These are phyloP conservation scores for Viridothelium virens DNA, from an alignment of 495 filamentous ascomycete species.

Conservation along the genomic window DNA sequence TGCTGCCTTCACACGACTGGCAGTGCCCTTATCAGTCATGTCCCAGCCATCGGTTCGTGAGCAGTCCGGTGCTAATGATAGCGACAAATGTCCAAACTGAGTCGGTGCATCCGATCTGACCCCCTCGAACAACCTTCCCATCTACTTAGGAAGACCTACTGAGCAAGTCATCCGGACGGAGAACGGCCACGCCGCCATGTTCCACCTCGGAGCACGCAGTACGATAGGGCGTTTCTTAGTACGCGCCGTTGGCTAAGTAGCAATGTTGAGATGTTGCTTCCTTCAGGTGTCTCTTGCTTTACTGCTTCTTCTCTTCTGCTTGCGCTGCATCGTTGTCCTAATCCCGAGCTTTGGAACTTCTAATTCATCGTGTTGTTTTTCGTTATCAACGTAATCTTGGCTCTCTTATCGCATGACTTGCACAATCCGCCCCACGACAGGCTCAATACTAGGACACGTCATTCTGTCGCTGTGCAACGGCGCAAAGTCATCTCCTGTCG, in stretches of 20 bases:
- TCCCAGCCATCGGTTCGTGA: background rate
- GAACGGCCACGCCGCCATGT: too few species aligned
- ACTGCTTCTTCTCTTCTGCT: background rate
- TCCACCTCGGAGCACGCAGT: background rate
- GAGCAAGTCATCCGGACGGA: too few species aligned
- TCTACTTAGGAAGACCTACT: too few species aligned
- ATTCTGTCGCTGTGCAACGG: background rate
- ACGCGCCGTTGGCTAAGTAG: too few species aligned
- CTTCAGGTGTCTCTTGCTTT: background rate
- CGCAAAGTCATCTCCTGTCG: background rate
- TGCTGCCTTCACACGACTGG: background rate
- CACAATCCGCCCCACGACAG: background rate
- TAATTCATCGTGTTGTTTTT: background rate
- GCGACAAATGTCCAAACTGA: background rate
- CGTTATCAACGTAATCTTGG: background rate
- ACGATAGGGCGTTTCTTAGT: background rate
- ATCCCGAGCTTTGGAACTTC: background rate
- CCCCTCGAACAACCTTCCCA: too few species aligned
- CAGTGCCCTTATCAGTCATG: background rate
- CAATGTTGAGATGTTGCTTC: background rate
- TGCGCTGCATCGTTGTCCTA: background rate
- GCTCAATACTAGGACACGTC: background rate
- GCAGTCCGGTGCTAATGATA: background rate
- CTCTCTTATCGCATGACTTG: background rate
- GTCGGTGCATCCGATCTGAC: background rate